A percentile compares a stretch with the other conserved stretches of the same genome.
Evolutionary conservation across 805 yeast genomes (phyloP).

Genomic region (Torulaspora microellipsoides): DNA sequence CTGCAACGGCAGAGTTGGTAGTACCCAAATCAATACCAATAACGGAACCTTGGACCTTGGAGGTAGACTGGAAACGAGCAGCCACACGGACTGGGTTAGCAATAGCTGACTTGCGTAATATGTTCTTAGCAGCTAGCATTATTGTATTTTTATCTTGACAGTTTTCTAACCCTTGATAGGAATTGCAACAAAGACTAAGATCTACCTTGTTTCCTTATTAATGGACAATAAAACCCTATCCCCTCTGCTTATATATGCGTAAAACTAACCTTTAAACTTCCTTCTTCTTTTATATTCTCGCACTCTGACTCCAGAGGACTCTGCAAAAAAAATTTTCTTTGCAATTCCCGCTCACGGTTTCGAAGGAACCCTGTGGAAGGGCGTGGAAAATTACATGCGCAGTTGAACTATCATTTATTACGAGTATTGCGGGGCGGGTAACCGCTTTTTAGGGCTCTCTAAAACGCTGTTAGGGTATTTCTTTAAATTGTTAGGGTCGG

Average conservation of each 20-base stretch:
- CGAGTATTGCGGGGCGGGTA: too few species aligned
- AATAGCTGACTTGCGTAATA: conserved; percentile 17
- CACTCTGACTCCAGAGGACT: background rate
- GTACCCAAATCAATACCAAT: conserved; percentile 86
- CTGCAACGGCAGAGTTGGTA: conserved; percentile 83
- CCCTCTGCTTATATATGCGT: too few species aligned
- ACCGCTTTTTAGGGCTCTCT: too few species aligned
- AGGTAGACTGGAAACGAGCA: conserved; percentile 34
- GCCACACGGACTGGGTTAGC: conserved; percentile 22
- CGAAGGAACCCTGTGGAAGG: conserved; percentile 1
- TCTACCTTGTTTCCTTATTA: too few species aligned
- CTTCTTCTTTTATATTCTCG: background rate
- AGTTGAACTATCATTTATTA: too few species aligned
- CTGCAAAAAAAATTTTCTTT: background rate
- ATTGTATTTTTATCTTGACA: background rate
- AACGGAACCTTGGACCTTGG: conserved; percentile 42
- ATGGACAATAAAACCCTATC: too few species aligned
- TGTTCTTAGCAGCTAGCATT: conserved; percentile 30
- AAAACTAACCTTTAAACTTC: background rate
- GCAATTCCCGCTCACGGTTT: background rate
- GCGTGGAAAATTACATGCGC: background rate
- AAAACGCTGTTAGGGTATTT: too few species aligned
- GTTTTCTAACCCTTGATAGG: background rate
- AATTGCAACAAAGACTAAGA: too few species aligned
- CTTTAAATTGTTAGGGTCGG: too few species aligned